Percentiles rank a stretch among this genome's conserved stretches.
Evolutionary conservation across 1,284 basidiomycete genomes (phyloP).

Genomic region (Volvariella volvacea): DNA sequence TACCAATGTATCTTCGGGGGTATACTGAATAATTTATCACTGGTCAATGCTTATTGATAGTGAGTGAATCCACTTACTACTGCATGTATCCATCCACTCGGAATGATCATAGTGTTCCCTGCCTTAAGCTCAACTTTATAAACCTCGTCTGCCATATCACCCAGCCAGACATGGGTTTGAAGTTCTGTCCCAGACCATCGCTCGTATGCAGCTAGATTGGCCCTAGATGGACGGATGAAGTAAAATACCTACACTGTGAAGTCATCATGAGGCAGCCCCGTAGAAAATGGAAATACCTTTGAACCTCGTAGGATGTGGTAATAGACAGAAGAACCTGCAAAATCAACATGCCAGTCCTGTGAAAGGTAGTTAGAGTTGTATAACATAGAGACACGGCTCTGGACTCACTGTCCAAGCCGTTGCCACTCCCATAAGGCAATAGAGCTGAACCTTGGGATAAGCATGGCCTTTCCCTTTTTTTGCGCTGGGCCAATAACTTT

Average conservation of each 20-base stretch:
- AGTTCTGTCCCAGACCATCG: conserved; percentile 86
- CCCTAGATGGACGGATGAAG: conserved; percentile 86
- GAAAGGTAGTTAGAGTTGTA: conserved; percentile 1
- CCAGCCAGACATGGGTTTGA: conserved; percentile 87
- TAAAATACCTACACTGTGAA: conserved; percentile 69
- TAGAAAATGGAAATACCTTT: conserved; percentile 43
- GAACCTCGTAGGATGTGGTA: conserved; percentile 83
- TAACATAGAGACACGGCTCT: not conserved
- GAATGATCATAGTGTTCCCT: conserved; percentile 97
- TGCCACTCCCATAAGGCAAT: conserved; percentile 86
- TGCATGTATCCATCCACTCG: conserved; percentile 95
- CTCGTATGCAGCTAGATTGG: conserved; percentile 86
- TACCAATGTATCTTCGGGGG: conserved; percentile 87
- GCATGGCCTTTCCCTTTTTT: conserved; percentile 65
- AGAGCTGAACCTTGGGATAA: conserved; percentile 94
- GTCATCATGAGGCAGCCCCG: conserved; percentile 5
- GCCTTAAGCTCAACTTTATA: conserved; percentile 73
- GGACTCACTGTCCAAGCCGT: conserved; percentile 81
- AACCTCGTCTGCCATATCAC: conserved; percentile 85
- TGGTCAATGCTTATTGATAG: not conserved
- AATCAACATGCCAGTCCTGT: conserved; percentile 96
- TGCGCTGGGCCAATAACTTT: conserved; percentile 85
- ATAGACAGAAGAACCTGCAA: conserved; percentile 92
- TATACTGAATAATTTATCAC: conserved; percentile 50
- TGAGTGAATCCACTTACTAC: conserved; percentile 54